Base-by-base conservation (phyloP, 306 rosid species). In the Prunus mongolica region DNA sequence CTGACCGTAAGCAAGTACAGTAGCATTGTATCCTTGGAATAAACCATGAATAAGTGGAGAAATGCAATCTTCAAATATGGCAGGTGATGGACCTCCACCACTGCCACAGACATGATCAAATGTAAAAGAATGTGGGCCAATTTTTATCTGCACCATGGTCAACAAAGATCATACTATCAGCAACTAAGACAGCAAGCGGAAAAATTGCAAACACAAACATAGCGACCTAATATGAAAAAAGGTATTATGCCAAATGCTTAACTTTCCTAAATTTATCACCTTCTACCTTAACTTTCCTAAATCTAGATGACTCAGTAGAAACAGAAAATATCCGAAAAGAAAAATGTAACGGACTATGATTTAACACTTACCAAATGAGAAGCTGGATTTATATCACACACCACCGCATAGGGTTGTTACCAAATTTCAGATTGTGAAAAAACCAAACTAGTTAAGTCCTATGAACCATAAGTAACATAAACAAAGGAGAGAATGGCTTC, bases 1-100 rank as follows among this genome's bases (percentile, higher is more conserved):
- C 97, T 91, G 97, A 63, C 97, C 97, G 52, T 91, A 91, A 65
- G 97, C 97, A 32, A 91, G 97, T 67, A 91, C 97, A 76, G 97
- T 91, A 61, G 88, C 94, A 79, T 91, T 91, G 81, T 86, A 91
- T 64, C 97, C 97, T 77, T 89, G 94, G 80, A 91, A 91, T 77
- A 91, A 88, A 54, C 91, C 93, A 77, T 89, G 91, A 74, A 89
- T 90, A 76, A 91, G 87, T 47, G 94, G 93, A 71, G 89, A 85
- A 78, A 91, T 54, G 78, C 97, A 91, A 81, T 91, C 94, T 76
- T 86, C 87, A 75, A 87, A 91, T 86, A 91, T 86, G 58, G 86
- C 70, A 75, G 87, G 80, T 2, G 93, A 89, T 77, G 91, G 88
- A 62, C 90, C 88, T 67, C 91, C 97, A 18, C 85, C 75, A 61